Evolutionary conservation across 2,329 filamentous ascomycete genomes (phyloP).

Genomic region (Neofusicoccum cordaticola): DNA sequence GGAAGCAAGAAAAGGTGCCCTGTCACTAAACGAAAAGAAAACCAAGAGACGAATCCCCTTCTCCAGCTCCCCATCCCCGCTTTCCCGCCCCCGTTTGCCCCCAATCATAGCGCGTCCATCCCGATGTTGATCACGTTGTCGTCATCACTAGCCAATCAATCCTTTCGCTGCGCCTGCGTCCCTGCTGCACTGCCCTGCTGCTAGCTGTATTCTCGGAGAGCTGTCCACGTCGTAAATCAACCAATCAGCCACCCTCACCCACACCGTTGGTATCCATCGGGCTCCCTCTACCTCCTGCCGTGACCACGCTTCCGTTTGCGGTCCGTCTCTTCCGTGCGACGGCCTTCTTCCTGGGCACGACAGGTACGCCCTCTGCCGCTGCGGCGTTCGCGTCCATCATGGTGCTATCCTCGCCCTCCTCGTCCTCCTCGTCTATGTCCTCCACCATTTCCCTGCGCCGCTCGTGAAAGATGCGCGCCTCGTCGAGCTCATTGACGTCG

Average conservation of each 20-base stretch:
- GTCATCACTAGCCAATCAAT: neutral
- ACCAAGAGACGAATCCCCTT: neutral
- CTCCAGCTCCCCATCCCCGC: neutral
- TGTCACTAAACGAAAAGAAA: neutral
- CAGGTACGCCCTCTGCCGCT: conserved; percentile 30
- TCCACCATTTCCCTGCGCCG: conserved; percentile 24
- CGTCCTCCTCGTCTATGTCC: conserved; percentile 41
- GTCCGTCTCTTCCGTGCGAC: conserved; percentile 33
- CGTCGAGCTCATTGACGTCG: conserved; percentile 80
- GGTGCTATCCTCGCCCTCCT: conserved; percentile 28
- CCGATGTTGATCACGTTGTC: neutral
- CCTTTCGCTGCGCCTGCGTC: neutral
- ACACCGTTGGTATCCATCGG: conserved; percentile 43
- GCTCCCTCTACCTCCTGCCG: conserved; percentile 27
- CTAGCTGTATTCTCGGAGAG: neutral
- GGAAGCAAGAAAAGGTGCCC: neutral
- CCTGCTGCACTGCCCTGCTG: neutral
- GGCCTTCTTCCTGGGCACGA: conserved; percentile 35
- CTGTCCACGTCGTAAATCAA: neutral
- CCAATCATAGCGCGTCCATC: neutral
- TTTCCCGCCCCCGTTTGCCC: neutral
- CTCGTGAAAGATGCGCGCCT: conserved; percentile 52
- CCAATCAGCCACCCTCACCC: conserved; percentile 27
- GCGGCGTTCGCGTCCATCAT: conserved; percentile 28
- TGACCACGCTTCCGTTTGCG: conserved; percentile 11